A percentile compares a stretch with the other conserved stretches of the same genome.
Evolutionary conservation across 2,329 filamentous ascomycete genomes (phyloP).

Genomic region (Pochonia chlamydosporia): DNA sequence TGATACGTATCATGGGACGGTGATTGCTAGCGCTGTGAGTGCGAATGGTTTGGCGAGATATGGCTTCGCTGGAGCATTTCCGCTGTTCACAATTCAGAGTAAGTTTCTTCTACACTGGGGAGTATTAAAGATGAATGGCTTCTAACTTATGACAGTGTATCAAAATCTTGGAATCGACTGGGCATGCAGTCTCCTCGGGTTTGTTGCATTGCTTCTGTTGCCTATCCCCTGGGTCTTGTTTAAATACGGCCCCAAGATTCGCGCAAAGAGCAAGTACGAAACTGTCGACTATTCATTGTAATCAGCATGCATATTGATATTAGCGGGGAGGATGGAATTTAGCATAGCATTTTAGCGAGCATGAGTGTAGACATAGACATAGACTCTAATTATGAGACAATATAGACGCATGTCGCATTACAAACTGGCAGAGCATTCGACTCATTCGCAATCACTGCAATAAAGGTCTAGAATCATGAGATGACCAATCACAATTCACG

Average conservation of each 20-base stretch:
- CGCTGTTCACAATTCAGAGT: constrained; percentile 56
- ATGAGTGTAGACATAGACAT: too few relatives aligned
- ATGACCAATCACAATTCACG: too few relatives aligned
- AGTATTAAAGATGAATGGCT: neutral
- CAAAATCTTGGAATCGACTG: constrained; percentile 36
- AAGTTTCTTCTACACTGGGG: constrained; percentile 11
- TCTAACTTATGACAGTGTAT: constrained; percentile 31
- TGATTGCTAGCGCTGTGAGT: constrained; percentile 52
- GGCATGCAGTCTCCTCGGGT: constrained; percentile 41
- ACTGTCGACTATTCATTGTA: constrained; percentile 20
- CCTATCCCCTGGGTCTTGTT: constrained; percentile 50
- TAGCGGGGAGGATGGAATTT: too few relatives aligned
- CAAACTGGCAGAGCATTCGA: too few relatives aligned
- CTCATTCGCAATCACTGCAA: too few relatives aligned
- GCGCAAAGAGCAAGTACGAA: constrained; percentile 33
- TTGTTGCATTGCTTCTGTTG: constrained; percentile 40
- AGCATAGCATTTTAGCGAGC: neutral
- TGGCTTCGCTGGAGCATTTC: constrained; percentile 49
- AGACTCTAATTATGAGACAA: too few relatives aligned
- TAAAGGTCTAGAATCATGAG: too few relatives aligned
- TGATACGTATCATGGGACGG: constrained; percentile 49
- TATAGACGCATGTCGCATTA: too few relatives aligned
- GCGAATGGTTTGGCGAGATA: constrained; percentile 56
- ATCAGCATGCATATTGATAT: neutral
- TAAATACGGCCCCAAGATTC: constrained; percentile 37